Evolutionary conservation across 2,329 filamentous ascomycete genomes (phyloP).

Genomic region (Drechslera avenae): DNA sequence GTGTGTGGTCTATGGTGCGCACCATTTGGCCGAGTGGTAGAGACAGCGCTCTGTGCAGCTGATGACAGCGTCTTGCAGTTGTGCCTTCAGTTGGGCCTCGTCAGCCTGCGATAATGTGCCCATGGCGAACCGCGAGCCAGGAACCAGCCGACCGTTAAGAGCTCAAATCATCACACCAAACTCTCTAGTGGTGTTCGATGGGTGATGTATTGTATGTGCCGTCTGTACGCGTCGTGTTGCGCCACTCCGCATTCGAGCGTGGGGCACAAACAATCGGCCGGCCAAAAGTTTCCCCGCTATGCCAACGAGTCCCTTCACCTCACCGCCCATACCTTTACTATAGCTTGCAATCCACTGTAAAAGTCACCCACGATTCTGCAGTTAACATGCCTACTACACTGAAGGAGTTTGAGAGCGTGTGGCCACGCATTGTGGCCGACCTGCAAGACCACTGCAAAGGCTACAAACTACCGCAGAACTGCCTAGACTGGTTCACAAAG

Average conservation of each 20-base stretch:
- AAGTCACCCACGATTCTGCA: background rate
- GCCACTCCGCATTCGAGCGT: slow-evolving; percentile 23
- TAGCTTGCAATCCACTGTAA: slow-evolving; percentile 4
- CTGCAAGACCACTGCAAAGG: slow-evolving; percentile 76
- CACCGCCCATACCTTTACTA: slow-evolving; percentile 9
- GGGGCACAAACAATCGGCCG: slow-evolving; percentile 24
- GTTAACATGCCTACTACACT: slow-evolving; percentile 71
- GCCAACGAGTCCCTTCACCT: slow-evolving; percentile 9
- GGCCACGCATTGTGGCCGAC: slow-evolving; percentile 82
- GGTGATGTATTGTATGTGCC: slow-evolving; percentile 3
- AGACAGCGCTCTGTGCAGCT: slow-evolving; percentile 94
- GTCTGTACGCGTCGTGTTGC: slow-evolving; percentile 27
- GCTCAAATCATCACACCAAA: too few relatives aligned
- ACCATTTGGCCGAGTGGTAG: slow-evolving; percentile 98
- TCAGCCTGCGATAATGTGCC: slow-evolving; percentile 48
- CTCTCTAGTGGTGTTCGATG: too few relatives aligned
- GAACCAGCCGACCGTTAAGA: background rate
- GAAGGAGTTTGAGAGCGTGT: slow-evolving; percentile 87
- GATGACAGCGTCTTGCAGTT: slow-evolving; percentile 82
- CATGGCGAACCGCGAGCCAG: slow-evolving; percentile 15
- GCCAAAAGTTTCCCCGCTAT: slow-evolving; percentile 27
- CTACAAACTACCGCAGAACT: slow-evolving; percentile 82
- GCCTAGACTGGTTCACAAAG: slow-evolving; percentile 84
- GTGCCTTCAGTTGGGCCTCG: slow-evolving; percentile 67
- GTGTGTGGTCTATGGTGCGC: slow-evolving; percentile 12